phyloP scores from a whole-genome alignment of 1,284 basidiomycete species.

The Tilletiaria anomala region DNA sequence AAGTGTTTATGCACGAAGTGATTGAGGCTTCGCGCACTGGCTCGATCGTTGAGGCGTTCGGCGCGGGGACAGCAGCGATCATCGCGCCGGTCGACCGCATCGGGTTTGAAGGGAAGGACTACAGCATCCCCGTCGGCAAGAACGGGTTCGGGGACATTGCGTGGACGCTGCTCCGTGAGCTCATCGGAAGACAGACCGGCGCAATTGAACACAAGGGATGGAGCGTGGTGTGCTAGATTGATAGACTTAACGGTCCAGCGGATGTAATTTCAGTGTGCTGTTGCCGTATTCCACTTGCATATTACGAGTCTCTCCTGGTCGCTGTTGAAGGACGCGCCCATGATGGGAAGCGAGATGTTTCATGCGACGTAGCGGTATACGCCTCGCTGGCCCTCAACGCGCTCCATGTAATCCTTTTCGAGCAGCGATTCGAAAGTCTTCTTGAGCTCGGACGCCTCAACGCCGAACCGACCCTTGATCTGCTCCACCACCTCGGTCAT shows the following conservation, averaged over 20 bases:
- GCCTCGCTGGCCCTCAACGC: conserved; percentile 29
- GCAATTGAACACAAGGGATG: no score
- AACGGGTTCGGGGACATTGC: no score
- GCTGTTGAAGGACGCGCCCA: no score
- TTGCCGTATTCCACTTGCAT: no score
- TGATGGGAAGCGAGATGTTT: not conserved
- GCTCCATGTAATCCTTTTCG: conserved; percentile 29
- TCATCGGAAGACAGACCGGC: no score
- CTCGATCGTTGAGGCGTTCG: conserved; percentile 76
- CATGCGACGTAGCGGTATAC: conserved; percentile 36
- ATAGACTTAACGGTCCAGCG: no score
- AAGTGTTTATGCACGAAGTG: conserved; percentile 77
- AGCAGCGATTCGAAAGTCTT: conserved; percentile 19
- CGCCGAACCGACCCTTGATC: conserved; percentile 25
- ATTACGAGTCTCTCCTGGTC: no score
- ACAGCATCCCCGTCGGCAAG: conserved; percentile 67
- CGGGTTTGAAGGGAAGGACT: conserved; percentile 72
- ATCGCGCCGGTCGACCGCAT: conserved; percentile 51
- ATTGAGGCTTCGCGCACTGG: conserved; percentile 57
- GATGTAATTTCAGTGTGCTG: no score
- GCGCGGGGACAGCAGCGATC: conserved; percentile 55
- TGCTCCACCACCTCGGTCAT: conserved; percentile 29
- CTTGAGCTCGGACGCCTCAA: conserved; percentile 35
- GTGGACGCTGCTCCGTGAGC: no score
- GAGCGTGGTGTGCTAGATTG: no score